These are phyloP conservation scores for Podospora anserina DNA, from an alignment of 495 filamentous ascomycete genomes.

Conservation along the genomic window DNA sequence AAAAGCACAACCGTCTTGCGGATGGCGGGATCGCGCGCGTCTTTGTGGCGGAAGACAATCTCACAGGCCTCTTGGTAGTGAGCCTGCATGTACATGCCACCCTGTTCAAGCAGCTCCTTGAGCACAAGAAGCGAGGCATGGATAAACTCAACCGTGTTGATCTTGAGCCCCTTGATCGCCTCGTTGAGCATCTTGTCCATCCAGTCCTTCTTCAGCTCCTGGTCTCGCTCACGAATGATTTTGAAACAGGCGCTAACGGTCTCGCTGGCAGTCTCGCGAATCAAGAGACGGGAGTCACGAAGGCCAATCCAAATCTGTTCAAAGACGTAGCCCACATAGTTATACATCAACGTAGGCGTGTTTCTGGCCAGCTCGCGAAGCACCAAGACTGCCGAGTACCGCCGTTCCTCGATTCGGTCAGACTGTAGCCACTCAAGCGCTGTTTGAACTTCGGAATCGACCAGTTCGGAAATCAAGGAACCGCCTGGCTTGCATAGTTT, in stretches of 20 bases:
- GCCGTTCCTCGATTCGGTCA: conserved; percentile 86
- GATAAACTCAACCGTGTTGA: conserved; percentile 74
- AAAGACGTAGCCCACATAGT: conserved; percentile 84
- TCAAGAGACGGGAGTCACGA: conserved; percentile 81
- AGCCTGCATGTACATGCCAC: conserved; percentile 98
- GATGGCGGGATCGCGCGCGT: conserved; percentile 83
- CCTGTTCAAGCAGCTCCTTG: conserved; percentile 85
- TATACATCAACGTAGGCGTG: conserved; percentile 89
- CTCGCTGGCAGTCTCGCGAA: conserved; percentile 86
- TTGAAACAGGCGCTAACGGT: conserved; percentile 89
- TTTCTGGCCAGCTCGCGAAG: conserved; percentile 85
- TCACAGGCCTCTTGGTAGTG: conserved; percentile 86
- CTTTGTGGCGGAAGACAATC: conserved; percentile 82
- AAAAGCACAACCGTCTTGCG: conserved; percentile 81
- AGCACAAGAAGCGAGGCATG: conserved; percentile 90
- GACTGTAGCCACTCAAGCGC: conserved; percentile 93
- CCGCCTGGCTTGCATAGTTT: conserved; percentile 88
- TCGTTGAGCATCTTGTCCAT: conserved; percentile 85
- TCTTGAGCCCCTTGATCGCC: conserved; percentile 70
- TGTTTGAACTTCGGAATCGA: conserved; percentile 92
- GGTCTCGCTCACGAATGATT: conserved; percentile 88
- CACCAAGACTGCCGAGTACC: conserved; percentile 87
- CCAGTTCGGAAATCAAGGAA: conserved; percentile 89
- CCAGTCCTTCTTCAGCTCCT: conserved; percentile 76
- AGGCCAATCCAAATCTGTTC: conserved; percentile 94